Conservation (phyloP, 139 green algal species). For the Coelastrella sp. region DNA sequence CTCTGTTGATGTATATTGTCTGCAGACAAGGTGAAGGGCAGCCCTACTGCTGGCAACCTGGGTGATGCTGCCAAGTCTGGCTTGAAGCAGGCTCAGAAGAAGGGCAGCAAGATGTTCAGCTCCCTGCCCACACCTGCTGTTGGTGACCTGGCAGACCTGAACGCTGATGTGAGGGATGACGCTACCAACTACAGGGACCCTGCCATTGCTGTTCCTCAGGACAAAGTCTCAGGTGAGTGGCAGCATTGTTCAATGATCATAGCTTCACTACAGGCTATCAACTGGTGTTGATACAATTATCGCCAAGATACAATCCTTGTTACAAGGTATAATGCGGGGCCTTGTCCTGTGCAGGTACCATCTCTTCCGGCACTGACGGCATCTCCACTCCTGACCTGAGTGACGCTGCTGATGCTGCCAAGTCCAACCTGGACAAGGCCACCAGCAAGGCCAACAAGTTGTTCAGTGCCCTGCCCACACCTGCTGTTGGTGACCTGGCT, state of each 20-base stretch:
- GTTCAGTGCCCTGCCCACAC: background rate
- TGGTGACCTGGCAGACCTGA: slow-evolving; percentile 8
- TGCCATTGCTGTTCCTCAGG: slow-evolving; percentile 9
- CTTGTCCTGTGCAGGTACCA: background rate
- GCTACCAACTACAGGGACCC: slow-evolving; percentile 40
- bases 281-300: too few species aligned
- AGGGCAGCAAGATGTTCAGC: background rate
- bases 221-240: background rate
- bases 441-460: background rate
- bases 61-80: background rate
- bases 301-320: too few species aligned
- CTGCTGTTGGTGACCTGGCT: slow-evolving; percentile 4
- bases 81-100: background rate
- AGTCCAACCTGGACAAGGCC: background rate
- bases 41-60: background rate
- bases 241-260: too few species aligned
- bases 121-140: background rate
- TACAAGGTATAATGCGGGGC: background rate
- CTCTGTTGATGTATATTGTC: background rate
- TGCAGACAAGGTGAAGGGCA: background rate
- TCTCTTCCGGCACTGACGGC: background rate
- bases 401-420: background rate
- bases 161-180: slow-evolving; percentile 19
- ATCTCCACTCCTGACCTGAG: background rate
- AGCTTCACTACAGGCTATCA: too few species aligned